Base-by-base conservation (phyloP, 257 asterid genomes). In the Lycium ferocissimum region DNA sequence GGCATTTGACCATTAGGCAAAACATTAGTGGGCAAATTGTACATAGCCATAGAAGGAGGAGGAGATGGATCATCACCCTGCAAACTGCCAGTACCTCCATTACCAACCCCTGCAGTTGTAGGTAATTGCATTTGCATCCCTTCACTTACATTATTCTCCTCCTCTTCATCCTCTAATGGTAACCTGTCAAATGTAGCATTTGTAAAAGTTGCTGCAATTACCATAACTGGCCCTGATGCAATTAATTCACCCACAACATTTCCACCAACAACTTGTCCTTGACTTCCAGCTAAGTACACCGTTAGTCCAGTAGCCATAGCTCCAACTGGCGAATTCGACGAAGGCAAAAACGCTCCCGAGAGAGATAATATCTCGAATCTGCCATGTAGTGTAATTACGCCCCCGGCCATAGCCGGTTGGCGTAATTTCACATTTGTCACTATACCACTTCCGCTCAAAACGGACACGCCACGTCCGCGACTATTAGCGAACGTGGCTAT, bases 181-280 rank as follows among this genome's bases (percentile, higher is more conserved):
- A 94, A 83, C 87, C 93, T 90, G 90, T 93, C 98, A 66, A 85
- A 94, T 1, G 95, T 89, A 0, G 97, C 94, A 76, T 93, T 93
- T 0, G 89, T 84, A 86, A 94, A 94, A 0, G 95, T 93, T 9
- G 98, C 98, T 1, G 95, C 98, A 12, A 94, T 89, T 10, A 94
- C 94, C 94, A 94, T 91, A 53, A 94, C 98, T 26, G 98, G 97
- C 43, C 98, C 98, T 0, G 95, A 91, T 0, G 98, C 97, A 57
- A 87, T 78, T 85, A 94, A 54, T 0, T 93, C 61, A 1, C 95
- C 97, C 4, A 86, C 94, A 80, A 94, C 95, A 17, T 87, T 87
- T 45, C 98, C 98, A 11, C 98, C 98, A 2, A 93, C 91, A 0
- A 94, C 94, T 85, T 93, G 98, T 15, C 98, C 98, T 82, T 93